A percentile compares a stretch with the other conserved stretches of the same genome.
These are phyloP conservation scores for Penicillium brasilianum DNA, from an alignment of 2,329 filamentous ascomycete genomes.

Conservation along the genomic window DNA sequence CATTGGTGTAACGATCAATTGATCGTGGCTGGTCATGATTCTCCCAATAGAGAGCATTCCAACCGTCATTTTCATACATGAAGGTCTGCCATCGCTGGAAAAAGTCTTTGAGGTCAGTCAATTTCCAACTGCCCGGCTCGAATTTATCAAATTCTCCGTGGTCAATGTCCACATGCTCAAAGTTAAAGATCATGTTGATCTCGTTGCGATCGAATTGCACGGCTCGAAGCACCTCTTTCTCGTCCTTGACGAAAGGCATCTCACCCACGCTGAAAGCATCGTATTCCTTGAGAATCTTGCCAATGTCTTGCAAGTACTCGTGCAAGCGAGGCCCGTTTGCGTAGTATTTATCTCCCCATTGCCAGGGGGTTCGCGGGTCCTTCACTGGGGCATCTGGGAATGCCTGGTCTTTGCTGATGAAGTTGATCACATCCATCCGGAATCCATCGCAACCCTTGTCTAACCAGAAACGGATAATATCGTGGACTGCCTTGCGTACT, in stretches of 20 bases:
- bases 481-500: slow-evolving; percentile 71
- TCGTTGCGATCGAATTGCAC: slow-evolving; percentile 64
- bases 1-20: slow-evolving; percentile 61
- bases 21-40: slow-evolving; percentile 69
- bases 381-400: slow-evolving; percentile 55
- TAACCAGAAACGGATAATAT: slow-evolving; percentile 79
- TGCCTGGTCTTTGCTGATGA: slow-evolving; percentile 67
- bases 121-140: slow-evolving; percentile 52
- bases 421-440: slow-evolving; percentile 76
- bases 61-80: slow-evolving; percentile 64
- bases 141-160: slow-evolving; percentile 58
- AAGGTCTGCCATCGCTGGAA: slow-evolving; percentile 65
- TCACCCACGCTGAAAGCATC: slow-evolving; percentile 65
- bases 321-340: slow-evolving; percentile 64
- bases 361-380: slow-evolving; percentile 35
- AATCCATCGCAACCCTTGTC: slow-evolving; percentile 74
- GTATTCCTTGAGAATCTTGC: slow-evolving; percentile 60
- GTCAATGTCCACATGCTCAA: slow-evolving; percentile 69
- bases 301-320: slow-evolving; percentile 61
- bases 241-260: slow-evolving; percentile 59
- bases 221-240: slow-evolving; percentile 57
- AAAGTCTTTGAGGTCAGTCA: slow-evolving; percentile 58
- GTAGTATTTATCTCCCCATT: slow-evolving; percentile 51
- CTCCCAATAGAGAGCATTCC: slow-evolving; percentile 69
- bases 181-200: slow-evolving; percentile 75